A percentile compares a stretch with the other conserved stretches of the same genome.
Conservation (phyloP, 164 flowering plant species). For the Kalanchoe fedtschenkoi region DNA sequence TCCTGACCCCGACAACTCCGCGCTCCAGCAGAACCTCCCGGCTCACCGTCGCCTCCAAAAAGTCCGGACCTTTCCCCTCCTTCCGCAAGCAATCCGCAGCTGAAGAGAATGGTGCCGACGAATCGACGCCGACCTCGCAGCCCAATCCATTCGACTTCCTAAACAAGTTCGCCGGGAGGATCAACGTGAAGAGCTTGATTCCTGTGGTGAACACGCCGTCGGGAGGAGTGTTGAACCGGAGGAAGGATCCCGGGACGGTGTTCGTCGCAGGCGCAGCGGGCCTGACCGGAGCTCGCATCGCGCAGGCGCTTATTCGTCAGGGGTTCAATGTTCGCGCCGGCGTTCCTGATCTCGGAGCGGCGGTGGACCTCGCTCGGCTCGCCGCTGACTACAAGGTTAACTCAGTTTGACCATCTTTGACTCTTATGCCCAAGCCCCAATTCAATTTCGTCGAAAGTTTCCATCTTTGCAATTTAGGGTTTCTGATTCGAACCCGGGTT, state of each 20-base stretch:
- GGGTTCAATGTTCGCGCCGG: constrained; percentile 90
- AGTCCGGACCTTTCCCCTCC: neutral
- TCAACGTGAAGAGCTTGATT: constrained; percentile 54
- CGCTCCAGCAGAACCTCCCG: too few relatives aligned
- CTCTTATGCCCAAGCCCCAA: neutral
- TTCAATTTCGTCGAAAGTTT: neutral
- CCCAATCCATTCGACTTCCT: constrained; percentile 21
- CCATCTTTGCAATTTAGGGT: neutral
- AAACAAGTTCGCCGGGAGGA: constrained; percentile 35
- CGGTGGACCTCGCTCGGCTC: constrained; percentile 79
- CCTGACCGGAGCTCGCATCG: constrained; percentile 73
- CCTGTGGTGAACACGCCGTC: constrained; percentile 42
- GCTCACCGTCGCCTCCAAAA: too few relatives aligned
- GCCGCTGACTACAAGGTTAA: constrained; percentile 75
- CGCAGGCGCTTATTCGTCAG: constrained; percentile 54
- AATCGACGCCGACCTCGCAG: neutral
- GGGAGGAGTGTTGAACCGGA: constrained; percentile 28
- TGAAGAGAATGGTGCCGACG: neutral
- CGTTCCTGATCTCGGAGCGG: constrained; percentile 74
- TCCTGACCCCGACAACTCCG: neutral
- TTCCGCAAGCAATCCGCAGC: neutral
- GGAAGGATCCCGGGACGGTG: constrained; percentile 74
- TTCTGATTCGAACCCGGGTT: neutral
- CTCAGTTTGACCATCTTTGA: neutral
- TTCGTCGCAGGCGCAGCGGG: constrained; percentile 93